A percentile compares a stretch with the other conserved stretches of the same genome.
These are phyloP conservation scores for Exserohilum rostratum DNA, from an alignment of 2,329 filamentous ascomycete species.

Conservation along the genomic window DNA sequence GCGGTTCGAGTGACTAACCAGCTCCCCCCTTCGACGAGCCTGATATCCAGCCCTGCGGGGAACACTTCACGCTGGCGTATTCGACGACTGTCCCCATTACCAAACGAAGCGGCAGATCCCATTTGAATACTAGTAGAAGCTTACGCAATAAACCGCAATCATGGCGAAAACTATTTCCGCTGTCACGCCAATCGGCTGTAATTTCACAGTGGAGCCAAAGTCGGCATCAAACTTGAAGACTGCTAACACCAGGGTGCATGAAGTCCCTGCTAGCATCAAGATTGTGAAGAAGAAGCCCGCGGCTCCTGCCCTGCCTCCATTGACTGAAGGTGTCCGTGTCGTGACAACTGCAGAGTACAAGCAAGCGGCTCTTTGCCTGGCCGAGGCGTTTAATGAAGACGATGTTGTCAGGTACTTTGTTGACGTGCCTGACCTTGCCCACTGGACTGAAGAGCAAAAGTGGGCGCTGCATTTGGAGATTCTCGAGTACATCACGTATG, in stretches of 20 bases:
- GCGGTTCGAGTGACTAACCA: conserved; percentile 43
- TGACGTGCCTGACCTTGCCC: conserved; percentile 69
- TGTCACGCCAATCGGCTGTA: conserved; percentile 36
- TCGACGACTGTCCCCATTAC: conserved; percentile 46
- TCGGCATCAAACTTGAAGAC: conserved; percentile 45
- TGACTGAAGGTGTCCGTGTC: conserved; percentile 62
- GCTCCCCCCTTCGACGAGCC: conserved; percentile 22
- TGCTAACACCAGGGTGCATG: conserved; percentile 37
- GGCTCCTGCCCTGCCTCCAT: conserved; percentile 27
- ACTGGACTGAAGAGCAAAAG: conserved; percentile 68
- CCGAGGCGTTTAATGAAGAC: conserved; percentile 78
- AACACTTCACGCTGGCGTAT: conserved; percentile 51
- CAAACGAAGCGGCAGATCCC: conserved; percentile 56
- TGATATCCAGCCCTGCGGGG: conserved; percentile 24
- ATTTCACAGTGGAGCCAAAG: conserved; percentile 42
- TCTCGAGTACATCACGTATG: conserved; percentile 77
- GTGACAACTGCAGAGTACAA: conserved; percentile 71
- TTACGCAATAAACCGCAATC: conserved; percentile 50
- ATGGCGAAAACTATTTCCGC: conserved; percentile 52
- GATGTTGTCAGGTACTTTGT: conserved; percentile 77
- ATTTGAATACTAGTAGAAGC: conserved; percentile 54
- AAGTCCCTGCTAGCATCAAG: conserved; percentile 39
- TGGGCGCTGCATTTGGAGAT: conserved; percentile 80
- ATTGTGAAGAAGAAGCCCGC: conserved; percentile 36
- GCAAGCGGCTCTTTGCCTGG: conserved; percentile 72